Conservation (phyloP, 352 stramenopile species). For the Phytophthora syringae region DNA sequence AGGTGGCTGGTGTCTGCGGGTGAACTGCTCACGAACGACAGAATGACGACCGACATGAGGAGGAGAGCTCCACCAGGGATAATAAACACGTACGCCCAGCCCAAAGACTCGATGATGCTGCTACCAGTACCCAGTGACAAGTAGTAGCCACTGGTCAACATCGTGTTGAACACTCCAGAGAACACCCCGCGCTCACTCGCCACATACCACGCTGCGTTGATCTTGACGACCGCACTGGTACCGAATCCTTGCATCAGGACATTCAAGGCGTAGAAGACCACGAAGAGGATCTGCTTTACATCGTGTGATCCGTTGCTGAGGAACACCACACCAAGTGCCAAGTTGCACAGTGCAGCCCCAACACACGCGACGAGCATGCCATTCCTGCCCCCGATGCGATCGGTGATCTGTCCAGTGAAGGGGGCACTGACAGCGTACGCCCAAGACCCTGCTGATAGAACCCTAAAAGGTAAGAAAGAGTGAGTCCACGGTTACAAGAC, state of each 20-base stretch:
- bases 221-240: conserved; percentile 87
- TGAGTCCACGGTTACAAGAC: neutral
- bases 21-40: conserved; percentile 63
- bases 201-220: conserved; percentile 79
- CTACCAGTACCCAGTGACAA: conserved; percentile 68
- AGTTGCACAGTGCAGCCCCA: conserved; percentile 67
- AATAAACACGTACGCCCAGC: conserved; percentile 78
- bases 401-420: conserved; percentile 76
- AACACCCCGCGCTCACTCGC: conserved; percentile 73
- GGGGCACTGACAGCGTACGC: conserved; percentile 72
- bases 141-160: conserved; percentile 81
- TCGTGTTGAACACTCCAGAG: conserved; percentile 79
- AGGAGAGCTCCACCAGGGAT: conserved; percentile 60
- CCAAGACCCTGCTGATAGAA: conserved; percentile 74
- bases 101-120: conserved; percentile 66
- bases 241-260: conserved; percentile 78
- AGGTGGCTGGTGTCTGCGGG: conserved; percentile 53
- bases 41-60: conserved; percentile 61
- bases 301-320: conserved; percentile 40
- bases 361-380: conserved; percentile 77
- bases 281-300: conserved; percentile 52
- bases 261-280: conserved; percentile 70
- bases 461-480: conserved; percentile 31
- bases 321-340: conserved; percentile 64
- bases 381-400: conserved; percentile 71